Evolutionary conservation across 176 grass and related monocot species (phyloP), one percentile per base, ranked within the genome.

Genomic region (Eleusine coracana): DNA sequence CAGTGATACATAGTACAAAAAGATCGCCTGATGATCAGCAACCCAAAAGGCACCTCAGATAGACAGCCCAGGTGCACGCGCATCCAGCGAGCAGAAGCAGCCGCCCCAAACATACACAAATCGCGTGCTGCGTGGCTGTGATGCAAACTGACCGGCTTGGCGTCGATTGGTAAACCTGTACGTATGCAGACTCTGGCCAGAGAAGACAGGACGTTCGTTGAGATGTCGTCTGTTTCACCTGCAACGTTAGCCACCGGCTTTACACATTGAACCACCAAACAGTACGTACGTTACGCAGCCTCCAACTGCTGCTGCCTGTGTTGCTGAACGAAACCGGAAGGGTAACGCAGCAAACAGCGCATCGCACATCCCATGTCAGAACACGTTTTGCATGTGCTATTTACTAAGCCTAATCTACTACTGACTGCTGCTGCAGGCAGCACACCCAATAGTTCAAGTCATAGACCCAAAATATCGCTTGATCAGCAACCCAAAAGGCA

Each of bases 391-490:
- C 58, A 6, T 7, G 14, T n/a, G 12, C 39, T 77, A 58, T 75
- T 18, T 46, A 46, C 62, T 11, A 45, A 25, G 15, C 69, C 25
- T 77, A 77, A 18, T 70, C 58, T 51, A 82, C 4, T 48, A 15
- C 48, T 50, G 10, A n/a, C 3, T 50, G 2, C 44, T 17, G 73
- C 54, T 45, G 60, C 68, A 64, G 20, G 29, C 20, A 25, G 82
- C 61, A 76, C 51, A 23, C 71, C 76, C 71, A 6, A 54, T 3
- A 52, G 74, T 63, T 74, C 78, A 80, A 85, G 77, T 79, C 68
- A 31, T 66, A 76, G 36, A 49, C 68, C 68, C 65, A 81, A 9
- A 89, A 67, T 17, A 66, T 81, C 46, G 37, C 25, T 46, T n/a
- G 29, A 39, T 3, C 48, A 38, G 36, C 54, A 5, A 2, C 8